phyloP scores from a whole-genome alignment of 2,329 filamentous ascomycete species.

The Diaporthe sp. region DNA sequence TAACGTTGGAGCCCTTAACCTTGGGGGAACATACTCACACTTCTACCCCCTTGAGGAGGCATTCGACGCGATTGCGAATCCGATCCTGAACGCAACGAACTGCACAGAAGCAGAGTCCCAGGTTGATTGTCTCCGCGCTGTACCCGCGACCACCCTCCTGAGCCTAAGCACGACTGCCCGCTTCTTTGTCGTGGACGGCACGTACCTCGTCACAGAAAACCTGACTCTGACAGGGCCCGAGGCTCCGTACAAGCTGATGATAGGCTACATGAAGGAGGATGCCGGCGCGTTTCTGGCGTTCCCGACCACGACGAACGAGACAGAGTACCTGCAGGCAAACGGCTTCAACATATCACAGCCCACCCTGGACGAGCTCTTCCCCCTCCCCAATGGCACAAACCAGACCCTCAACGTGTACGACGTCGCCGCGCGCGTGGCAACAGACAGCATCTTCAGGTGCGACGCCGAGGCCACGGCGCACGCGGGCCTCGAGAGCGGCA shows the following conservation, averaged over 20 bases:
- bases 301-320: slow-evolving; percentile 48
- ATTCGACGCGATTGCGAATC: slow-evolving; percentile 57
- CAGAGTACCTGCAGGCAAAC: slow-evolving; percentile 46
- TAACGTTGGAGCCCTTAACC: slow-evolving; percentile 57
- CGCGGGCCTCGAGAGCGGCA: slow-evolving; percentile 54
- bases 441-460: slow-evolving; percentile 69
- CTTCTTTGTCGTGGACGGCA: slow-evolving; percentile 68
- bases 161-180: slow-evolving; percentile 54
- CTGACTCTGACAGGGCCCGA: slow-evolving; percentile 57
- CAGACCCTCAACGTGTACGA: slow-evolving; percentile 65
- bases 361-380: slow-evolving; percentile 56
- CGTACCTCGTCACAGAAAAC: slow-evolving; percentile 59
- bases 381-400: slow-evolving; percentile 58
- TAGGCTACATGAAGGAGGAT: slow-evolving; percentile 65
- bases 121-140: slow-evolving; percentile 62
- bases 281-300: slow-evolving; percentile 64
- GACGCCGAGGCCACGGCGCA: slow-evolving; percentile 68
- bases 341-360: slow-evolving; percentile 46
- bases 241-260: slow-evolving; percentile 64
- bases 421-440: slow-evolving; percentile 62
- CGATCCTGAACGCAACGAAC: slow-evolving; percentile 61
- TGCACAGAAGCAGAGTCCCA: slow-evolving; percentile 61
- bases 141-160: slow-evolving; percentile 55
- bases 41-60: slow-evolving; percentile 68
- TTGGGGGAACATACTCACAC: slow-evolving; percentile 66